Percentiles rank a stretch among this genome's conserved stretches.
Conservation (phyloP, 2,329 filamentous ascomycete genomes). For the Neodidymelliopsis sp. region DNA sequence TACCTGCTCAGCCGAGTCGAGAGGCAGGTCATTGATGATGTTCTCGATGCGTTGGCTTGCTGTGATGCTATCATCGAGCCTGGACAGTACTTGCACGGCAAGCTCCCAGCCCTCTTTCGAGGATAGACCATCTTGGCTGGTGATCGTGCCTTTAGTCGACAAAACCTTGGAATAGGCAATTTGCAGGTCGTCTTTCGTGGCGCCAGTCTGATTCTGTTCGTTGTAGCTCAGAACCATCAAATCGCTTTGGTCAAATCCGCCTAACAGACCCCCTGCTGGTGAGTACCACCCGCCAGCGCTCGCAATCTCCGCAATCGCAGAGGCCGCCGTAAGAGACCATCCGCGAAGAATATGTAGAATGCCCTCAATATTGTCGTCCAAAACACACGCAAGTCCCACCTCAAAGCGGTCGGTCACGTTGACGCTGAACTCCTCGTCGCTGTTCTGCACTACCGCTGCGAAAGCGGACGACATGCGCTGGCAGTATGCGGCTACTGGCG, state of each 20-base stretch:
- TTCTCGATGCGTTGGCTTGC: slow-evolving; percentile 78
- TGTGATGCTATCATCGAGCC: slow-evolving; percentile 75
- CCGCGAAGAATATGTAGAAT: slow-evolving; percentile 75
- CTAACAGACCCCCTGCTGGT: slow-evolving; percentile 58
- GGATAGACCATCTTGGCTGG: slow-evolving; percentile 37
- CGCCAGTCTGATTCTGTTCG: slow-evolving; percentile 42
- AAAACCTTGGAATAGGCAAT: slow-evolving; percentile 77
- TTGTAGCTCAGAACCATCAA: slow-evolving; percentile 78
- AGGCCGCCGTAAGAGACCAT: slow-evolving; percentile 82
- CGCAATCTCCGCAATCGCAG: slow-evolving; percentile 82
- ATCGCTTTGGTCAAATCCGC: slow-evolving; percentile 81
- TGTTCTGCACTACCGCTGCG: slow-evolving; percentile 68
- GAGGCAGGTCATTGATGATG: slow-evolving; percentile 75
- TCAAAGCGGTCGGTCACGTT: slow-evolving; percentile 79
- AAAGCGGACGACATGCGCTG: slow-evolving; percentile 76
- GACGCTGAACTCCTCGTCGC: slow-evolving; percentile 73
- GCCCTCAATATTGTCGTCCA: slow-evolving; percentile 82
- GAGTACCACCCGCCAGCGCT: slow-evolving; percentile 85
- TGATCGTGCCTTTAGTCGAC: slow-evolving; percentile 53
- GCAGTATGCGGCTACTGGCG: slow-evolving; percentile 72
- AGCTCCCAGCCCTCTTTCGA: slow-evolving; percentile 82
- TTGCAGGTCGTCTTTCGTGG: slow-evolving; percentile 81
- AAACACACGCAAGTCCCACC: slow-evolving; percentile 79
- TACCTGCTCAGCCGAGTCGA: slow-evolving; percentile 74
- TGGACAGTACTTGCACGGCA: slow-evolving; percentile 80